Conservation (phyloP, 192 early-diverging fungal species). For the Coemansia sp. region DNA sequence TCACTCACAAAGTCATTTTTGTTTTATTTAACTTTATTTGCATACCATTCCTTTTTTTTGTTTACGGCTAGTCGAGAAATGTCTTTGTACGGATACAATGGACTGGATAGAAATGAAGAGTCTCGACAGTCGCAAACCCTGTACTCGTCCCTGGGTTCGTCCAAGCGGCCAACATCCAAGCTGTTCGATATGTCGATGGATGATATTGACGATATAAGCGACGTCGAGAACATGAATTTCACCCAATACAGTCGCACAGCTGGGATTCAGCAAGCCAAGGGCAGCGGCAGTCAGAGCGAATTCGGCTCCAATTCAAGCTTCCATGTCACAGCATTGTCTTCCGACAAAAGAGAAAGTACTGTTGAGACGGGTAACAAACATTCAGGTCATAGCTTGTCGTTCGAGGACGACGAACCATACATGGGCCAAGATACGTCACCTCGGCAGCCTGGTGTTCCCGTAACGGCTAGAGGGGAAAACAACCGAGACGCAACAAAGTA, state of each 20-base stretch:
- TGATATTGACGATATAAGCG: slow-evolving; percentile 42
- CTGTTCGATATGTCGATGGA: slow-evolving; percentile 33
- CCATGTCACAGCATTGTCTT: background rate
- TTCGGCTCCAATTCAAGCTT: background rate
- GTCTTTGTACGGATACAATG: slow-evolving; percentile 25
- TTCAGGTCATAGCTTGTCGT: slow-evolving; percentile 13
- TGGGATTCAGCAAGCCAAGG: background rate
- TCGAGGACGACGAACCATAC: slow-evolving; percentile 8
- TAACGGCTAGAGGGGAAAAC: background rate
- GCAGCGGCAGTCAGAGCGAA: background rate
- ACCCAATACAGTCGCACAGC: slow-evolving; percentile 10
- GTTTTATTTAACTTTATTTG: background rate
- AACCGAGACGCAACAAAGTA: slow-evolving; percentile 6
- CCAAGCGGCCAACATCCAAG: slow-evolving; percentile 8
- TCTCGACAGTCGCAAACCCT: slow-evolving; percentile 9
- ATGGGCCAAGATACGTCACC: background rate
- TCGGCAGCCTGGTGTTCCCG: background rate
- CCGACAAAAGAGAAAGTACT: background rate
- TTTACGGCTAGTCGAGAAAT: slow-evolving; percentile 13
- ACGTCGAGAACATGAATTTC: slow-evolving; percentile 44
- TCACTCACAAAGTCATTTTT: background rate
- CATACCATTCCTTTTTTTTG: slow-evolving; percentile 5
- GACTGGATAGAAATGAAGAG: slow-evolving; percentile 7
- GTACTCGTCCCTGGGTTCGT: slow-evolving; percentile 18
- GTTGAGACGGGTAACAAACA: background rate